Percentiles rank a stretch among this genome's conserved stretches.
Conservation (phyloP, 2,329 filamentous ascomycete genomes). For the Colletotrichum sp. region DNA sequence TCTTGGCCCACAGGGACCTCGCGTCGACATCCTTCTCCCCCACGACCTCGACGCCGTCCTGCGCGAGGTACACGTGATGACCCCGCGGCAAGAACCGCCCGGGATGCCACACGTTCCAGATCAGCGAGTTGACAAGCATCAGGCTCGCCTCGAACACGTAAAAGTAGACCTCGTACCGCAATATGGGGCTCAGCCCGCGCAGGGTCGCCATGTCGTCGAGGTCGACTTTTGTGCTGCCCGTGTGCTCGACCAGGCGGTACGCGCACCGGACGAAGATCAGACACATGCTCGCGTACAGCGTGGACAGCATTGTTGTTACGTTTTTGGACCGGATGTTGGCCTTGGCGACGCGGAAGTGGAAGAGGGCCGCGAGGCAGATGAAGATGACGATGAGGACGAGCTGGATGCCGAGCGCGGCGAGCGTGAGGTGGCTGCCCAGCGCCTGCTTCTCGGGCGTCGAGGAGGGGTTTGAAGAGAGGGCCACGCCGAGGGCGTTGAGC, state of each 20-base stretch:
- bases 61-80: conserved; percentile 53
- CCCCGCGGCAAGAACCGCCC: conserved; percentile 53
- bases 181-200: conserved; percentile 42
- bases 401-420: conserved; percentile 51
- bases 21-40: neutral
- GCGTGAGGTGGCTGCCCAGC: conserved; percentile 40
- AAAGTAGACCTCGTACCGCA: conserved; percentile 64
- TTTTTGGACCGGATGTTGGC: conserved; percentile 16
- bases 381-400: conserved; percentile 52
- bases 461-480: conserved; percentile 41
- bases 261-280: conserved; percentile 54
- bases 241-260: conserved; percentile 54
- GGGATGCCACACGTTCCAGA: conserved; percentile 58
- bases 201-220: neutral
- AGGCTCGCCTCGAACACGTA: conserved; percentile 60
- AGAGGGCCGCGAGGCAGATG: conserved; percentile 43
- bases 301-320: conserved; percentile 32
- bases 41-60: conserved; percentile 40
- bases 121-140: conserved; percentile 55
- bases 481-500: conserved; percentile 50
- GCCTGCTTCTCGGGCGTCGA: conserved; percentile 29
- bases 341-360: conserved; percentile 43
- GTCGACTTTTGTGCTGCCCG: conserved; percentile 25
- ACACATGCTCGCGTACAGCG: conserved; percentile 46
- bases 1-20: neutral